Percentiles rank a stretch among this genome's conserved stretches.
Evolutionary conservation across 1,284 basidiomycete species (phyloP).

Genomic region (Coniophora puteana): DNA sequence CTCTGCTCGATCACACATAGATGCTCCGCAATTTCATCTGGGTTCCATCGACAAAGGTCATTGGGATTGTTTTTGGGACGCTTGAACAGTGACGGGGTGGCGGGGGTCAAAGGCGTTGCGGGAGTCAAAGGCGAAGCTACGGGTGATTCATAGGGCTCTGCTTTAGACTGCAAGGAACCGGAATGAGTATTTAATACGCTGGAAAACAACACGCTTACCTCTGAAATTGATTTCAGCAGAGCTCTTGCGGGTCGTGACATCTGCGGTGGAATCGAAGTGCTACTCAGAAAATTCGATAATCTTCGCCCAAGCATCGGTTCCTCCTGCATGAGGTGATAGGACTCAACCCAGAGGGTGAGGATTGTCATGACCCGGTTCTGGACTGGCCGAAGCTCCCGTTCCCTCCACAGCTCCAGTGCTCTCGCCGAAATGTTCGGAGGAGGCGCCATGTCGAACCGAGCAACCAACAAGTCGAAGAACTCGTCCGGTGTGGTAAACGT

Average conservation of each 20-base stretch:
- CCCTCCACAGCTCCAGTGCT: constrained; percentile 64
- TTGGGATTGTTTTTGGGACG: constrained; percentile 37
- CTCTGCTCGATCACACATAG: constrained; percentile 55
- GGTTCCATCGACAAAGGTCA: constrained; percentile 52
- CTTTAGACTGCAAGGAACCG: too few species aligned
- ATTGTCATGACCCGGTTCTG: constrained; percentile 55
- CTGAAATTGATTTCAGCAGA: constrained; percentile 45
- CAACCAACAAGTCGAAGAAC: constrained; percentile 64
- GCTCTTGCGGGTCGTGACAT: constrained; percentile 45
- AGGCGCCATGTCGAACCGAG: constrained; percentile 55
- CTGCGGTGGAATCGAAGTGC: constrained; percentile 38
- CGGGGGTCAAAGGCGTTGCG: constrained; percentile 11
- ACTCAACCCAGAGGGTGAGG: constrained; percentile 58
- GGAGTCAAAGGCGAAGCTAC: constrained; percentile 14
- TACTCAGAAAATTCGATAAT: constrained; percentile 51
- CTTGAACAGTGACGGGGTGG: constrained; percentile 17
- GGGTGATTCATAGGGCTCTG: constrained; percentile 26
- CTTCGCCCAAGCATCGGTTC: constrained; percentile 56
- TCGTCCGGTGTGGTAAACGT: constrained; percentile 70
- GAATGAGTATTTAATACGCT: constrained; percentile 55
- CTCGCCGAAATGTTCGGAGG: constrained; percentile 47
- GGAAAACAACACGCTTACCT: too few species aligned
- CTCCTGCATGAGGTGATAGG: constrained; percentile 57
- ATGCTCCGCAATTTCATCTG: constrained; percentile 59
- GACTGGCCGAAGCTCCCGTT: constrained; percentile 52